phyloP scores from a whole-genome alignment of 179 eudicot species.

The Drosera spatulata region DNA sequence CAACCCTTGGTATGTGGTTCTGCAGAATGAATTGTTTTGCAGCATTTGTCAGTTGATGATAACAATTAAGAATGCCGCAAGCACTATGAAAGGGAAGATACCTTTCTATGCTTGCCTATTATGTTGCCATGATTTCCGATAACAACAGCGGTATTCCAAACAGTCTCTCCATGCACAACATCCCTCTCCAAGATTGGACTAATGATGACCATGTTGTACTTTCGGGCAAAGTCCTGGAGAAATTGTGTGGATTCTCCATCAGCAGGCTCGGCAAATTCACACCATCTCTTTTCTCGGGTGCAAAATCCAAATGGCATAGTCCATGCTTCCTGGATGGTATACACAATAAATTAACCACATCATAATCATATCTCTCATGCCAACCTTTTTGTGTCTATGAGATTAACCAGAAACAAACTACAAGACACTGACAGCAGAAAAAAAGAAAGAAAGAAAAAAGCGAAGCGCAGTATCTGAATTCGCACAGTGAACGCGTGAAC shows the following conservation, averaged over 20 bases:
- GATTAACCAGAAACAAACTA: no score
- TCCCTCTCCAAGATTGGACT: conserved; percentile 94
- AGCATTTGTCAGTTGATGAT: not conserved
- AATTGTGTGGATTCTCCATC: conserved; percentile 90
- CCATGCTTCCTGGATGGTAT: conserved; percentile 92
- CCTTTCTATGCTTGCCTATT: conserved; percentile 91
- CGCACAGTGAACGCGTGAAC: not conserved
- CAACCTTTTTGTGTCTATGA: no score
- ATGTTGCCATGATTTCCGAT: conserved; percentile 94
- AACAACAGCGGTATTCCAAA: conserved; percentile 92
- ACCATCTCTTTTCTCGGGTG: conserved; percentile 94
- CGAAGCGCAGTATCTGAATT: not conserved
- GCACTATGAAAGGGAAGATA: conserved; percentile 10
- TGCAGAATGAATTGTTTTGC: conserved; percentile 19
- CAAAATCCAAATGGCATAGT: conserved; percentile 98
- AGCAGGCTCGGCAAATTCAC: conserved; percentile 89
- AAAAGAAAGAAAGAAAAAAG: not conserved
- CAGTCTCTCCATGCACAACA: conserved; percentile 78
- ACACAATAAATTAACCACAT: no score
- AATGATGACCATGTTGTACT: conserved; percentile 87
- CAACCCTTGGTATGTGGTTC: conserved; percentile 98
- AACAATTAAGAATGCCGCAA: not conserved
- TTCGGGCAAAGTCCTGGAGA: conserved; percentile 66
- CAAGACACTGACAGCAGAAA: not conserved
- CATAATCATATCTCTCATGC: no score